Percentiles rank a stretch among this genome's conserved stretches.
Conservation (phyloP, 2,329 filamentous ascomycete genomes). For the Colletotrichum sp. region DNA sequence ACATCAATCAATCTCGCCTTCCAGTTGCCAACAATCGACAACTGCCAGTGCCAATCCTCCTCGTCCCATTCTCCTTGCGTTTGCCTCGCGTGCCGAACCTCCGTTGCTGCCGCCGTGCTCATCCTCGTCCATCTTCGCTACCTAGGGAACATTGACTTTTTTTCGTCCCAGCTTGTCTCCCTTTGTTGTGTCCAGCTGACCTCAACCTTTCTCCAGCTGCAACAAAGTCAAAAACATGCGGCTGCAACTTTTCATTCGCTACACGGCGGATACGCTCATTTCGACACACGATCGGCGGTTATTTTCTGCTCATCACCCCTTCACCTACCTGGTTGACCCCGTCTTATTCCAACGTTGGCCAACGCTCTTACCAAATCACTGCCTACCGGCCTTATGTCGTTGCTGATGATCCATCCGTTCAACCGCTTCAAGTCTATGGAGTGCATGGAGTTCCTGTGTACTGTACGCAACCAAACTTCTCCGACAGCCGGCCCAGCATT, state of each 20-base stretch:
- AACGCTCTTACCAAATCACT: background rate
- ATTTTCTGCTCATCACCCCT: slow-evolving; percentile 7
- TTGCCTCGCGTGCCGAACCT: slow-evolving; percentile 12
- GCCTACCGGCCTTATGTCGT: background rate
- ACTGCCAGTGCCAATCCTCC: background rate
- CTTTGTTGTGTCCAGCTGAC: slow-evolving; percentile 18
- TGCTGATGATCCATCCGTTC: background rate
- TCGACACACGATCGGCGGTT: slow-evolving; percentile 12
- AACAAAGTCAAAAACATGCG: slow-evolving; percentile 16
- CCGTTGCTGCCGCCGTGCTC: background rate
- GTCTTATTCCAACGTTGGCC: background rate
- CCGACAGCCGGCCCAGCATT: background rate
- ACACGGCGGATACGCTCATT: background rate
- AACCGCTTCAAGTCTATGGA: background rate
- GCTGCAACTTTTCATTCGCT: slow-evolving; percentile 1
- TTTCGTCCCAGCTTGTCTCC: background rate
- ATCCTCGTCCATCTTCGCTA: background rate
- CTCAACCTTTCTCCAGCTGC: slow-evolving; percentile 17
- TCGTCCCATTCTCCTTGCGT: slow-evolving; percentile 1
- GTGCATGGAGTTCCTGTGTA: background rate
- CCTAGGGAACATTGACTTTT: background rate
- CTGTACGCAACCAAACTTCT: background rate
- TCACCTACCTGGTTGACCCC: slow-evolving; percentile 11
- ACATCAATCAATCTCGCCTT: background rate
- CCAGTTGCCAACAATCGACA: background rate